Evolutionary conservation across 768 basidiomycete genomes (phyloP).

Genomic region (Bullera alba): DNA sequence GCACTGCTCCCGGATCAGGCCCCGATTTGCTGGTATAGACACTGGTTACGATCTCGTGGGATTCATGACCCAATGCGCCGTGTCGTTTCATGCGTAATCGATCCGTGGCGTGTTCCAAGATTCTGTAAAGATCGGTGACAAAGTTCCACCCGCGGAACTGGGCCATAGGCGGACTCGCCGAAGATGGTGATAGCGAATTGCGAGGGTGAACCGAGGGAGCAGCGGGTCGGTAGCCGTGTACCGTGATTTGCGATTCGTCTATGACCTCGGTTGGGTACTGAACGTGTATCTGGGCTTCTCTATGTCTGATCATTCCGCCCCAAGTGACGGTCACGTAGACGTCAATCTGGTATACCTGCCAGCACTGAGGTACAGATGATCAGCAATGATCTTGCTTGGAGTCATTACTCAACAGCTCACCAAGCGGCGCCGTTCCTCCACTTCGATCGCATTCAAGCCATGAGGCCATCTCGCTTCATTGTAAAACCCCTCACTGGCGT

Average conservation of each 20-base stretch:
- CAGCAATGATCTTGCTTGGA: background rate
- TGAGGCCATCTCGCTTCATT: conserved; percentile 30
- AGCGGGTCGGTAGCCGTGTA: background rate
- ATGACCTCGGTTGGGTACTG: conserved; percentile 35
- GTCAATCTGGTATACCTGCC: conserved; percentile 30
- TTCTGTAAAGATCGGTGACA: conserved; percentile 32
- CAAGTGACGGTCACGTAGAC: conserved; percentile 32
- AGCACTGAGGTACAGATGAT: conserved; percentile 19
- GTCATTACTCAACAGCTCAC: conserved; percentile 13
- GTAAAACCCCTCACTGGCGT: conserved; percentile 26
- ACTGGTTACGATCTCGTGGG: background rate
- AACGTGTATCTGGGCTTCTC: conserved; percentile 31
- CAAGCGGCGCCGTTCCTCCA: conserved; percentile 33
- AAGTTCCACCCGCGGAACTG: conserved; percentile 44
- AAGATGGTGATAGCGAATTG: too few species aligned
- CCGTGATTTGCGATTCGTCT: conserved; percentile 26
- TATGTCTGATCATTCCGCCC: conserved; percentile 25
- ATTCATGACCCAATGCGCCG: too few species aligned
- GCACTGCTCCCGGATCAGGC: background rate
- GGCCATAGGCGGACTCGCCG: too few species aligned
- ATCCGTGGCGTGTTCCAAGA: conserved; percentile 28
- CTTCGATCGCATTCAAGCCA: conserved; percentile 18
- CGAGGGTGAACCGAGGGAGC: background rate
- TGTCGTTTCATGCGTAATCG: background rate
- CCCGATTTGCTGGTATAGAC: background rate